Base-by-base conservation (phyloP, 2,329 filamentous ascomycete species). In the Cryphonectria japonica region DNA sequence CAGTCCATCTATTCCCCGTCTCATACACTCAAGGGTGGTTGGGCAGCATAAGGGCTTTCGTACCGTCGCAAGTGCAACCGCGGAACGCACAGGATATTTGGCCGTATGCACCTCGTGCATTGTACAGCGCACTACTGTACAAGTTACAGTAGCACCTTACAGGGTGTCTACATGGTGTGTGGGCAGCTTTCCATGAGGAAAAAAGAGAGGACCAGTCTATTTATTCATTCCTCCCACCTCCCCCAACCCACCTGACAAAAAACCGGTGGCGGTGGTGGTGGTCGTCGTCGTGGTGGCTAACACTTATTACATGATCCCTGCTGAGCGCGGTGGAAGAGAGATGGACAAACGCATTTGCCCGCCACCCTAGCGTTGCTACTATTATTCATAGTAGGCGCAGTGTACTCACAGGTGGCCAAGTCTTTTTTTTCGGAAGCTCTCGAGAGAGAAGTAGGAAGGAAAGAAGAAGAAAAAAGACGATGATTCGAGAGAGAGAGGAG, bases 61-160 rank as follows among this genome's bases (percentile, higher is more conserved):
- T 66, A 69, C 41, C 37, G 67, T 63, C 61, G 57, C 71, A 72
- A 72, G 71, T 69, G 71, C 64, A 66, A 67, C 71, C 68, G 65
- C 71, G 69, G 70, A 70, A 68, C 67, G 70, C 70, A 70, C 68
- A 69, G 70, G 69, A 71, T 62, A 71, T 68, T 66, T 72, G 66
- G 71, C 71, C 71, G 71, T 68, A 67, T 72, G 71, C 71, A 72
- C 71, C 54, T 67, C 26, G 16, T 72, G 66, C 69, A 72, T 70
- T 46, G 61, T 71, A 71, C 71, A 71, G 71, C 61, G 67, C 71
- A 62, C 71, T 72, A 72, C 69, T 72, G 71, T 63, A 50, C 70
- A 50, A 19, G 22, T n/a, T 66, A 54, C 32, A 22, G 29, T 29
- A 59, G 26, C 32, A 50, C 46, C 34, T 34, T 34, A 34, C 34